Evolutionary conservation across 441 rosid species (phyloP).

Genomic region (Daphne laureola): DNA sequence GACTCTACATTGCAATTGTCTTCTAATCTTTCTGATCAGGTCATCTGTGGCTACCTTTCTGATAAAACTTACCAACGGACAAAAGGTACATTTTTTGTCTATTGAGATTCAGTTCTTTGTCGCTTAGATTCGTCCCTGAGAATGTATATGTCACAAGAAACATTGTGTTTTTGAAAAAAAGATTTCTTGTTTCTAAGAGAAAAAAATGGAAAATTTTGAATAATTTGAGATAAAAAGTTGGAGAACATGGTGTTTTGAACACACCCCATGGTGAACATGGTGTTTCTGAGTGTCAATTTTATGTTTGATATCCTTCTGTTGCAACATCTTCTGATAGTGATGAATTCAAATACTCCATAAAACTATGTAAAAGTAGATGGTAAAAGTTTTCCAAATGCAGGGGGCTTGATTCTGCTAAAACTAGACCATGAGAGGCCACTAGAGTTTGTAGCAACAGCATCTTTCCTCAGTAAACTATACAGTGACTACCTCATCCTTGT

Average conservation of each 20-base stretch:
- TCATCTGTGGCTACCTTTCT: conserved; percentile 43
- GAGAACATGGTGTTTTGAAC: too few relatives aligned
- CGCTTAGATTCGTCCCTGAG: too few relatives aligned
- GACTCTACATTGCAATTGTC: conserved; percentile 27
- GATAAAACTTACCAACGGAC: conserved; percentile 24
- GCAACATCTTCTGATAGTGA: too few relatives aligned
- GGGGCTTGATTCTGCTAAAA: conserved; percentile 47
- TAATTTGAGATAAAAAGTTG: too few relatives aligned
- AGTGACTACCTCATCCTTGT: conserved; percentile 44
- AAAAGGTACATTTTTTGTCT: conserved; percentile 27
- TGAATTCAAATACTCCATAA: too few relatives aligned
- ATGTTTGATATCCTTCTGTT: too few relatives aligned
- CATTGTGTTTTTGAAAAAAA: neutral
- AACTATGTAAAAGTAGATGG: too few relatives aligned
- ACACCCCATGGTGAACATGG: too few relatives aligned
- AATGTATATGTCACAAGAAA: too few relatives aligned
- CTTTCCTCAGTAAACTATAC: conserved; percentile 50
- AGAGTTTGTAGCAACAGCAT: conserved; percentile 47
- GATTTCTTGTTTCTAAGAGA: neutral
- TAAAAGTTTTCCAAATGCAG: conserved; percentile 15
- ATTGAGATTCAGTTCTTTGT: too few relatives aligned
- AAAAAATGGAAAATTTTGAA: too few relatives aligned
- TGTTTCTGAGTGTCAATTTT: too few relatives aligned
- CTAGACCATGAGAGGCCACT: conserved; percentile 29
- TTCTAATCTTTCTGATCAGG: conserved; percentile 20